A percentile compares a stretch with the other conserved stretches of the same genome.
phyloP scores from a whole-genome alignment of 2,329 filamentous ascomycete genomes.

The Colletotrichum brevisporum region DNA sequence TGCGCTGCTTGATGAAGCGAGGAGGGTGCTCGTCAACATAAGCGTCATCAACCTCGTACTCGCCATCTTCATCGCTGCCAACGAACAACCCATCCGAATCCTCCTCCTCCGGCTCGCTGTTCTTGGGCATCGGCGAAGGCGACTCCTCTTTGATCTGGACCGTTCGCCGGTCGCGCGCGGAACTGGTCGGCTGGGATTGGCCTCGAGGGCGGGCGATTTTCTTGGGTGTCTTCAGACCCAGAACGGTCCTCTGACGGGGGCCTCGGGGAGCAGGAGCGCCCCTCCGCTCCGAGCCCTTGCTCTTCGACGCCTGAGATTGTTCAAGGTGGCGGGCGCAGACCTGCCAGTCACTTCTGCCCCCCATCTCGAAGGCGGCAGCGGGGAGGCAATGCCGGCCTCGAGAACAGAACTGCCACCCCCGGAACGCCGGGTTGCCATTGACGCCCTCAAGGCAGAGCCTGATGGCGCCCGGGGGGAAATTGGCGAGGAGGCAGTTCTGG shows the following conservation, averaged over 20 bases:
- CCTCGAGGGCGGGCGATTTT: no score
- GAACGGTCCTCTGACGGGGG: no score
- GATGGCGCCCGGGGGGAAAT: not conserved
- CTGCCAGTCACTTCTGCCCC: not conserved
- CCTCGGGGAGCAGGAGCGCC: no score
- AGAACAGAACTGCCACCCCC: not conserved
- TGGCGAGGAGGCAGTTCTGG: not conserved
- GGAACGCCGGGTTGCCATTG: not conserved
- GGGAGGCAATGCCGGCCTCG: conserved; percentile 1
- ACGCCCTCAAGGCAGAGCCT: conserved; percentile 14
- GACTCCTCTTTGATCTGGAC: no score
- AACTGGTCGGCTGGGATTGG: no score
- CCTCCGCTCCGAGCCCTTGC: no score
- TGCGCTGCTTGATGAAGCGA: not conserved
- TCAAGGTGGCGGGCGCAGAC: not conserved
- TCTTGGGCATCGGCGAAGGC: no score
- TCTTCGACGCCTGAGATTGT: no score
- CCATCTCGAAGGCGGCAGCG: not conserved
- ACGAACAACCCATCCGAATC: no score
- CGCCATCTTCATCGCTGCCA: not conserved
- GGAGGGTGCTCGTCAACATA: not conserved
- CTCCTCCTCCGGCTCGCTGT: no score
- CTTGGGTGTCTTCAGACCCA: no score
- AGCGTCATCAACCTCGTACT: not conserved
- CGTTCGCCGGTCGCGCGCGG: no score